phyloP scores from a whole-genome alignment of 257 asterid genomes.

The Forsythia suspensa region DNA sequence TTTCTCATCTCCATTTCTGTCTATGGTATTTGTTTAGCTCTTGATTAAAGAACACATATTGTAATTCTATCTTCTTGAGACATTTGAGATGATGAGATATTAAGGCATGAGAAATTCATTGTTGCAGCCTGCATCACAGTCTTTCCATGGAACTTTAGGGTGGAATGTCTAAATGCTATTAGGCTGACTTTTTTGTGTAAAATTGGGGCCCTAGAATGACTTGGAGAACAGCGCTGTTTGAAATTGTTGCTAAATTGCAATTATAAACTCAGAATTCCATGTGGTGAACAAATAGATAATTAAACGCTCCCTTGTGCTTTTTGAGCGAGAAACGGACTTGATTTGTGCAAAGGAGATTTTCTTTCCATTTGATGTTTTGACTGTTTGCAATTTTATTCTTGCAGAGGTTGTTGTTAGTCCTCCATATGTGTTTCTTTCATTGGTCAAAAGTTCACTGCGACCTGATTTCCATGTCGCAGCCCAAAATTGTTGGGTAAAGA shows the following conservation, averaged over 20 bases:
- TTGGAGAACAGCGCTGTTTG: neutral
- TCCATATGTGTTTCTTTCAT: constrained; percentile 61
- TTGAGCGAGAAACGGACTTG: neutral
- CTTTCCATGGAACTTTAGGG: neutral
- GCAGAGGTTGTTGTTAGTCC: neutral
- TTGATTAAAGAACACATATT: neutral
- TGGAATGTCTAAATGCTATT: constrained; percentile 4
- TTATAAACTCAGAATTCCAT: neutral
- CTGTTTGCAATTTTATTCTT: neutral
- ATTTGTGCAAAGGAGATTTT: neutral
- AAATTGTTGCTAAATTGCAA: neutral
- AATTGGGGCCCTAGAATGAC: neutral
- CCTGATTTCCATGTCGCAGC: constrained; percentile 94
- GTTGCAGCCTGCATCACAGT: neutral
- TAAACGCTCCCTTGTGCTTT: neutral
- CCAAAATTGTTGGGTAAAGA: constrained; percentile 98
- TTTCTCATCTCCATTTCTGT: neutral
- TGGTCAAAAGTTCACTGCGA: constrained; percentile 61
- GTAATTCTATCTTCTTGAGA: neutral
- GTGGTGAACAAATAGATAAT: too few species aligned
- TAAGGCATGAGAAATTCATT: neutral
- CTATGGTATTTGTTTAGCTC: neutral
- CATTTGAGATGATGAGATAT: neutral
- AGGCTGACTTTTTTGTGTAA: neutral
- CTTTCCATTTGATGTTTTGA: neutral